These are phyloP conservation scores for Cyclotella atomus DNA, from an alignment of 108 stramenopile genomes.

Conservation along the genomic window DNA sequence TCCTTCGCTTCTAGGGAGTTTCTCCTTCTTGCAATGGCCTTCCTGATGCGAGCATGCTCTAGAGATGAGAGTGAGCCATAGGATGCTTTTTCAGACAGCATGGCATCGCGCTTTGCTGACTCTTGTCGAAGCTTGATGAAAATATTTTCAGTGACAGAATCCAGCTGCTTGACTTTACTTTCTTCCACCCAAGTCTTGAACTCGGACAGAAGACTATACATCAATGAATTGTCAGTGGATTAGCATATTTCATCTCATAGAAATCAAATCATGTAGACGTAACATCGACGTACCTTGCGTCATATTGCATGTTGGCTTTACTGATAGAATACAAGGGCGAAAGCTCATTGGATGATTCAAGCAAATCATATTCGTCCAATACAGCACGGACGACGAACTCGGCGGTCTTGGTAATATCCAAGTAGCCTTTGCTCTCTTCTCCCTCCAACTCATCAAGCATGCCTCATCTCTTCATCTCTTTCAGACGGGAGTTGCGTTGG, in stretches of 20 bases:
- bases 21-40: neutral
- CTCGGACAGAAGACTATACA: slow-evolving; percentile 1
- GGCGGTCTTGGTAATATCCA: slow-evolving; percentile 17
- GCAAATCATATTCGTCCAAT: slow-evolving; percentile 21
- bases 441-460: neutral
- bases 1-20: neutral
- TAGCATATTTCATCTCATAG: neutral
- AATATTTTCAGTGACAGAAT: slow-evolving; percentile 6
- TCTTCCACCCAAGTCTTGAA: slow-evolving; percentile 26
- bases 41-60: neutral
- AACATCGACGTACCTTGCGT: neutral
- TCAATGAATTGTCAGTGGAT: neutral
- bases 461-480: slow-evolving; percentile 1
- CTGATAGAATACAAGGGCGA: neutral
- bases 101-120: neutral
- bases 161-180: slow-evolving; percentile 4
- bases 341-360: slow-evolving; percentile 16
- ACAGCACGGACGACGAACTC: slow-evolving; percentile 13
- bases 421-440: neutral
- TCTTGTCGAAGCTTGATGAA: slow-evolving; percentile 7
- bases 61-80: neutral
- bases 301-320: neutral
- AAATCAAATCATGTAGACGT: neutral
- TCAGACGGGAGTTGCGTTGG: slow-evolving; percentile 5
- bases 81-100: neutral